Evolutionary conservation across 768 basidiomycete genomes (phyloP), one percentile per base, ranked within the genome.

Genomic region (Dacryopinax spathularia): DNA sequence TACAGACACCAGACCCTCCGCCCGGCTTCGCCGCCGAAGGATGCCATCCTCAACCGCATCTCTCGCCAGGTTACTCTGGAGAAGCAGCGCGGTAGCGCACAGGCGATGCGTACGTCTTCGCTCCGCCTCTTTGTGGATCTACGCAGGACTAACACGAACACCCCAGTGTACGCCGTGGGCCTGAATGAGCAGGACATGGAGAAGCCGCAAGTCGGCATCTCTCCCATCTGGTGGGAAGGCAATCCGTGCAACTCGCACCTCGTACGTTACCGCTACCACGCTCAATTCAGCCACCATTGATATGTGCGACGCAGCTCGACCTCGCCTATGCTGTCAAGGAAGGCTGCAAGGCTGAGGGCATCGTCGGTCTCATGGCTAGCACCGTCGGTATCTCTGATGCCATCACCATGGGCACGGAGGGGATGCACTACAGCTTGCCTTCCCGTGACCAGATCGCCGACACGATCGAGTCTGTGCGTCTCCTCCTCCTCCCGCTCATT

Each of bases 151-250:
- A 2, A 20, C 31, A 34, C 15, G 33, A 10, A 41, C 35, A 16
- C 56, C 1, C 29, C 64, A 88, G 89, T 91, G 27, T 89, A 91
- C 70, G 90, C 85, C 37, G 83, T 84, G 33, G 89, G 89, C 4
- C 72, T 92, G 66, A 80, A 80, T 25, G 87, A 88, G 69, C 81
- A 83, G 66, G 90, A 92, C 68, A 88, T 92, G 84, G 72, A 85
- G 63, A 91, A 89, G 72, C 84, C 91, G 62, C 90, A 92, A 80
- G 86, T 93, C 69, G 91, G 91, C 48, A 90, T 93, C 70, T 88
- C 88, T 33, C 85, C 88, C 2, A 80, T 91, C 61, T 93, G 90
- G 90, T 93, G 89, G 89, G 90, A 92, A 80, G 89, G 89, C 86
- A 92, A 91, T 72, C 89, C 90, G 2, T 93, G 91, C 72, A 93